phyloP scores from a whole-genome alignment of 331 rosid genomes.

The Acacia concinna region DNA sequence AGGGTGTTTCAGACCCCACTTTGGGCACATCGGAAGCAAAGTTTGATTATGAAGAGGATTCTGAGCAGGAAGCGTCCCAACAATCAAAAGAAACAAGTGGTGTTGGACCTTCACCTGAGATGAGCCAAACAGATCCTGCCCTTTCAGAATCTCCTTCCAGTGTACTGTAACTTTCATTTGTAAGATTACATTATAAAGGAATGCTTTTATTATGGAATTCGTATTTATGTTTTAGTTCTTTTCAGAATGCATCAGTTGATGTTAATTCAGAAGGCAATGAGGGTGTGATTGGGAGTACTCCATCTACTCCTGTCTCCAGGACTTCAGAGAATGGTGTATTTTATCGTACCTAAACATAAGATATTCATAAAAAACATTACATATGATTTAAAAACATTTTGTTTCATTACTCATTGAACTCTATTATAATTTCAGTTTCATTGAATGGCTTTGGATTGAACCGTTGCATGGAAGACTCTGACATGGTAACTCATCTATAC shows the following conservation, averaged over 20 bases:
- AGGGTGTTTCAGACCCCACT: conserved; percentile 19
- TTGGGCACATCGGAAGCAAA: conserved; percentile 15
- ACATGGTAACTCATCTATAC: conserved; percentile 42
- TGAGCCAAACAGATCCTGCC: conserved; percentile 37
- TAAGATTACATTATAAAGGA: not conserved
- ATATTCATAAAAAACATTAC: conserved; percentile 11
- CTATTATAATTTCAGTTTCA: conserved; percentile 44
- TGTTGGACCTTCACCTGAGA: conserved; percentile 31
- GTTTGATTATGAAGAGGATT: conserved; percentile 23
- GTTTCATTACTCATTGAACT: conserved; percentile 20
- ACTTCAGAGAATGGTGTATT: conserved; percentile 46
- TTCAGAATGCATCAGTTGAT: conserved; percentile 48
- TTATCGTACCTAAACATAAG: conserved; percentile 26
- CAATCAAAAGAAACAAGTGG: conserved; percentile 32
- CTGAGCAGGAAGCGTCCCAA: conserved; percentile 25
- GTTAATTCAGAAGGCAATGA: conserved; percentile 47
- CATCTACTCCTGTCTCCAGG: conserved; percentile 50
- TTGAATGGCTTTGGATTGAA: conserved; percentile 37
- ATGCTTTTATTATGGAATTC: not conserved
- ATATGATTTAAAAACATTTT: conserved; percentile 1
- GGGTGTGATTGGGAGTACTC: conserved; percentile 35
- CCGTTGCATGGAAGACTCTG: conserved; percentile 31
- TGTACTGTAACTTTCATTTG: conserved; percentile 39
- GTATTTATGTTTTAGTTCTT: conserved; percentile 1
- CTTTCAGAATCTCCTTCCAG: conserved; percentile 39